phyloP scores from a whole-genome alignment of 441 rosid species.

The Metrosideros polymorpha region DNA sequence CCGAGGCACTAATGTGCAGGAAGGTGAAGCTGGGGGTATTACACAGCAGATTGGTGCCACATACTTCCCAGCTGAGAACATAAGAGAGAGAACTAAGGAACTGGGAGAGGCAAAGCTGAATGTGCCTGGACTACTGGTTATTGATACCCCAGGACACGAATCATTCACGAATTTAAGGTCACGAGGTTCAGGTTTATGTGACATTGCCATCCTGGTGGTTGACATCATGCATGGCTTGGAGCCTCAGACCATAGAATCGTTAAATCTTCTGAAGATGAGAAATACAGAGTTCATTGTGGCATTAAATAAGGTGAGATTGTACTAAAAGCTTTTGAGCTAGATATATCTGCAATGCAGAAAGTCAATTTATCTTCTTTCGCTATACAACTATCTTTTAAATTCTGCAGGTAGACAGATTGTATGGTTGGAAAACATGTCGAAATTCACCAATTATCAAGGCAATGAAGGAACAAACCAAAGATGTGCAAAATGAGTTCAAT shows the following conservation, averaged over 20 bases:
- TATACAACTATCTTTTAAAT: not conserved
- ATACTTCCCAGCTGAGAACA: conserved; percentile 87
- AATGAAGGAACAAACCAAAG: conserved; percentile 68
- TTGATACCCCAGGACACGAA: conserved; percentile 97
- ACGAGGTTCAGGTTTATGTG: conserved; percentile 93
- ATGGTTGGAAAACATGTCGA: conserved; percentile 77
- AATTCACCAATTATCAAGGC: conserved; percentile 77
- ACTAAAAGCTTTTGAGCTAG: not conserved
- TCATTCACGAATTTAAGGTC: conserved; percentile 90
- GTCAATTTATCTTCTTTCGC: not conserved
- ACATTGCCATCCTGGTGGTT: conserved; percentile 95
- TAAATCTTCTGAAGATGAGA: conserved; percentile 84
- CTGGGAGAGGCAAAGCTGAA: conserved; percentile 85
- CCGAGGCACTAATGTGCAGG: conserved; percentile 96
- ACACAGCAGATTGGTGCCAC: conserved; percentile 99
- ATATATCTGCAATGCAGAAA: not conserved
- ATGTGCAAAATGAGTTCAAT: conserved; percentile 71
- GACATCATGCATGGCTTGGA: conserved; percentile 96
- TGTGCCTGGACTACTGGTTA: conserved; percentile 95
- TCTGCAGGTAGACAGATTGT: conserved; percentile 84
- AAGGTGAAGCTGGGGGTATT: conserved; percentile 99
- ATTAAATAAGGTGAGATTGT: conserved; percentile 65
- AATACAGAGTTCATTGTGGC: conserved; percentile 91
- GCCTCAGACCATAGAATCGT: conserved; percentile 92
- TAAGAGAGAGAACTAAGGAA: conserved; percentile 94